These are phyloP conservation scores for Agaricales sp. DNA, from an alignment of 1,284 basidiomycete species.

Conservation along the genomic window DNA sequence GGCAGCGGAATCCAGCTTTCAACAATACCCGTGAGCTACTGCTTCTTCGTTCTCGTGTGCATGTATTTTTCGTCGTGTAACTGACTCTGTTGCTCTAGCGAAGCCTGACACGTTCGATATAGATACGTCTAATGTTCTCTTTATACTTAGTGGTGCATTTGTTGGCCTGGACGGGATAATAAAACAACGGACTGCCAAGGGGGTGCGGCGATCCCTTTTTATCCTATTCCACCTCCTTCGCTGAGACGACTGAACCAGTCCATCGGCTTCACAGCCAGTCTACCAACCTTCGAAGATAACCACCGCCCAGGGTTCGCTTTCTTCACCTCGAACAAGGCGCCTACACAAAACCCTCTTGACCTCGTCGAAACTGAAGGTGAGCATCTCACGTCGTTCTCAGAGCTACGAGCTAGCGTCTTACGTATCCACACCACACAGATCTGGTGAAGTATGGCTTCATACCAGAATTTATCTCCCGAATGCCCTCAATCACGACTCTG, in stretches of 20 bases:
- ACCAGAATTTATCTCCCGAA: constrained; percentile 87
- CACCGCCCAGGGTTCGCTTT: constrained; percentile 39
- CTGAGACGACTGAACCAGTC: constrained; percentile 38
- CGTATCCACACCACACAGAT: constrained; percentile 32
- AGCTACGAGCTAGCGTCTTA: constrained; percentile 7
- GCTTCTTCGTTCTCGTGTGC: not conserved
- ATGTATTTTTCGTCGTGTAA: not conserved
- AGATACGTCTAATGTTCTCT: constrained; percentile 84
- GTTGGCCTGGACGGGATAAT: constrained; percentile 85
- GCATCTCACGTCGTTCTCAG: constrained; percentile 8
- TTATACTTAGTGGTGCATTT: constrained; percentile 89
- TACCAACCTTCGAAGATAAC: constrained; percentile 34
- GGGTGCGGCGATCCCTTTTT: constrained; percentile 39
- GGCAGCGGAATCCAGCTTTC: constrained; percentile 27
- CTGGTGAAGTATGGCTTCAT: constrained; percentile 87
- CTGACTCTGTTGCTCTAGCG: constrained; percentile 24
- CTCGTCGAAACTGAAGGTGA: constrained; percentile 58
- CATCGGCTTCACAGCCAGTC: constrained; percentile 77
- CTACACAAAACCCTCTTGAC: constrained; percentile 43
- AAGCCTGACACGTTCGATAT: constrained; percentile 64
- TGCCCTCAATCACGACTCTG: constrained; percentile 82
- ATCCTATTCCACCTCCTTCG: constrained; percentile 1
- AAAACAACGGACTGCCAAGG: constrained; percentile 70
- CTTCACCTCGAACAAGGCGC: constrained; percentile 61
- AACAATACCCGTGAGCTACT: constrained; percentile 22